Conservation (phyloP, 176 grass and related monocot genomes). For the Sorghum bicolor region Sorghum_bicolor_NCBIv3 NC_012873.2:53385501-53386000, state of each 20-base stretch:
- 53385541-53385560: not conserved
- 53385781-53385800: not conserved
- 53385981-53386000: conserved; percentile 79
- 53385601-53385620: not conserved
- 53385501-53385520: not conserved
- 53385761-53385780: not conserved
- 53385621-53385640: conserved; percentile 20
- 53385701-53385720: conserved; percentile 6
- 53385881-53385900: not conserved
- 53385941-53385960: conserved; percentile 51
- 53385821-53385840: conserved; percentile 32
- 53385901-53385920: conserved; percentile 47
- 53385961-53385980: conserved; percentile 46
- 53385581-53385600: not conserved
- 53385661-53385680: conserved; percentile 11
- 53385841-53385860: conserved; percentile 45
- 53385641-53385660: conserved; percentile 41
- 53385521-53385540: not conserved
- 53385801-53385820: conserved; percentile 41
- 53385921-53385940: conserved; percentile 68
- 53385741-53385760: conserved; percentile 58
- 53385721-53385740: conserved; percentile 30
- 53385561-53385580: not conserved
- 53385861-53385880: conserved; percentile 15
- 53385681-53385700: conserved; percentile 22